Base-by-base conservation (phyloP, 2,329 filamentous ascomycete species). In the Ophiostoma ips region DNA sequence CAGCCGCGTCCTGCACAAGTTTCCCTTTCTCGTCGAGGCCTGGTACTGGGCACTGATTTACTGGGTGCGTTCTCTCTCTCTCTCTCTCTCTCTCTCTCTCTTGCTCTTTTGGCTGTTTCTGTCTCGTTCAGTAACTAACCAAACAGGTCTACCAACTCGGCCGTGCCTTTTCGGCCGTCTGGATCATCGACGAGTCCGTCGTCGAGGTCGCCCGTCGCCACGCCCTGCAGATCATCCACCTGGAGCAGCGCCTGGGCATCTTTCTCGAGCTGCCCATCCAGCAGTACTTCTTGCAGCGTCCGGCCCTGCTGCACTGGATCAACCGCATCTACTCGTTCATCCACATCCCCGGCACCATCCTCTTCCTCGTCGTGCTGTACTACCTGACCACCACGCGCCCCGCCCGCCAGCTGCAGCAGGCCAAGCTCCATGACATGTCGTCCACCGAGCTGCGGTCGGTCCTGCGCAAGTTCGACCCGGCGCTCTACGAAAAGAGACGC, bases 1-100 rank as follows among this genome's bases (percentile, higher is more conserved):
- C 47, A 83, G 79, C 60, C 71, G 81, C 5, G 57, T 87, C 34
- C 70, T 87, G 13, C 71, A 71, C 51, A 81, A 76, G 59, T 77
- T 84, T 56, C 83, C 84, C 0, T 87, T 87, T 60, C 63, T 87
- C 28, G 79, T 80, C 1, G 84, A 87, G 63, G 81, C 76, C 37
- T 87, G 82, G 81, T 87, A 87, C 58, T 87, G 83, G 83, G 77
- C 79, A 3, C 66, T 85, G 55, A 80, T 87, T 47, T 87, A 87
- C 66, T 87, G 83, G 81, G 82, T 85, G 72, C 58, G 74, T 60
- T 18, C n/a, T n/a, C n/a, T n/a, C n/a, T n/a, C n/a, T n/a, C n/a
- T n/a, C n/a, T n/a, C n/a, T n/a, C n/a, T n/a, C n/a, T n/a, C n/a
- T n/a, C n/a, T 13, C 11, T 15, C 6, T 11, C 28, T 30, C 3